A percentile compares a stretch with the other conserved stretches of the same genome.
Evolutionary conservation across 148 eudicot species (phyloP).

Genomic region (Nepenthes mirabilis): DNA sequence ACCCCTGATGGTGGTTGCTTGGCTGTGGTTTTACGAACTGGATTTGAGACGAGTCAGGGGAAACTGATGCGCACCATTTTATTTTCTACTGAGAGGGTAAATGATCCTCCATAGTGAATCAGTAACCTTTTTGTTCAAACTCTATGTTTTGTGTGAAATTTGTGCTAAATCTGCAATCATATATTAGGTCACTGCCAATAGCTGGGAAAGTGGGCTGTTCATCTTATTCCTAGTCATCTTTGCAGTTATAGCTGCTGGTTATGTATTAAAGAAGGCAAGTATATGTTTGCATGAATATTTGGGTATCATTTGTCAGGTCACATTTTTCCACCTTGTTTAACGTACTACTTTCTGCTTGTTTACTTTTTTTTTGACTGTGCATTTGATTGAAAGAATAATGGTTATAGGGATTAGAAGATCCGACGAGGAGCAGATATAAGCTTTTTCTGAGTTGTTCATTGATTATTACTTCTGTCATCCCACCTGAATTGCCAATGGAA

Average conservation of each 20-base stretch:
- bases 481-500: constrained; percentile 99
- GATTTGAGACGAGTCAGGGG: constrained; percentile 95
- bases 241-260: constrained; percentile 96
- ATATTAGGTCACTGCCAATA: constrained; percentile 88
- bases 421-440: constrained; percentile 94
- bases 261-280: constrained; percentile 90
- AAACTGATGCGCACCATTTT: constrained; percentile 95
- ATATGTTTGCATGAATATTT: not conserved
- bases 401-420: constrained; percentile 93
- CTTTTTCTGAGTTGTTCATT: constrained; percentile 87
- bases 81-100: constrained; percentile 97
- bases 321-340: not conserved
- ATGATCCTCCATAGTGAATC: constrained; percentile 1
- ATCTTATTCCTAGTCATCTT: constrained; percentile 87
- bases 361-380: not conserved
- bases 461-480: constrained; percentile 95
- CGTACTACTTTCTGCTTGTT: not conserved
- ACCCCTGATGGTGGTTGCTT: constrained; percentile 98
- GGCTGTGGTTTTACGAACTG: constrained; percentile 94
- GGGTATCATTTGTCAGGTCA: not conserved
- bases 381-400: constrained; percentile 2
- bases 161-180: constrained; percentile 9
- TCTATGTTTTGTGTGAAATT: constrained; percentile 1
- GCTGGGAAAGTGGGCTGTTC: constrained; percentile 99
- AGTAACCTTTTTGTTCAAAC: not conserved